A percentile compares a stretch with the other conserved stretches of the same genome.
Evolutionary conservation across 129 eudicot species (phyloP).

Genomic region (Artemisia annua): DNA sequence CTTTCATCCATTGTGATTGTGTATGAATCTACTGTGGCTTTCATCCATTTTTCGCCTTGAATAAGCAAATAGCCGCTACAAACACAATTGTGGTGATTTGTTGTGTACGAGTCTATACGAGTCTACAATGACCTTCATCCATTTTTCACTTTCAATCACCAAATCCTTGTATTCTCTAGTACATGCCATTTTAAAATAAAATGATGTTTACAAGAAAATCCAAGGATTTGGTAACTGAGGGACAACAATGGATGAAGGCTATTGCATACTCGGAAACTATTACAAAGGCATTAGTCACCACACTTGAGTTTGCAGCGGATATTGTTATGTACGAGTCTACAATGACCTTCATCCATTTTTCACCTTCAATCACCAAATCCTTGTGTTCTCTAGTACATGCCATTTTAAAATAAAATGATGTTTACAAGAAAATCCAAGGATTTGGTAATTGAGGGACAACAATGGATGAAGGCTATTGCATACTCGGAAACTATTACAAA

Average conservation of each 20-base stretch:
- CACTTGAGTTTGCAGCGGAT: background rate
- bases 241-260: background rate
- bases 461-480: background rate
- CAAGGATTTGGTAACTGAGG: background rate
- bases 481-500: background rate
- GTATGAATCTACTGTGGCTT: too few relatives aligned
- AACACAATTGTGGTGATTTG: too few relatives aligned
- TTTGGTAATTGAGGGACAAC: background rate
- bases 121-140: background rate
- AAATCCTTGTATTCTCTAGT: background rate
- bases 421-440: constrained; percentile 2
- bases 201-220: constrained; percentile 8
- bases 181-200: background rate
- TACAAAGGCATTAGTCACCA: background rate
- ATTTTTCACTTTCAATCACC: background rate
- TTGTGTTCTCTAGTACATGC: background rate
- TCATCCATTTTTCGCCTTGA: too few relatives aligned
- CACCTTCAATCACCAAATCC: background rate
- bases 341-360: background rate
- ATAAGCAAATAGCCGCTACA: too few relatives aligned
- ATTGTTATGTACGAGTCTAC: background rate
- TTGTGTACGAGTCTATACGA: too few relatives aligned
- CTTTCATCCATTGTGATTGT: too few relatives aligned
- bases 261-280: background rate
- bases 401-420: constrained; percentile 1